Evolutionary conservation across 257 asterid genomes (phyloP).

Genomic region (Forsythia suspensa): DNA sequence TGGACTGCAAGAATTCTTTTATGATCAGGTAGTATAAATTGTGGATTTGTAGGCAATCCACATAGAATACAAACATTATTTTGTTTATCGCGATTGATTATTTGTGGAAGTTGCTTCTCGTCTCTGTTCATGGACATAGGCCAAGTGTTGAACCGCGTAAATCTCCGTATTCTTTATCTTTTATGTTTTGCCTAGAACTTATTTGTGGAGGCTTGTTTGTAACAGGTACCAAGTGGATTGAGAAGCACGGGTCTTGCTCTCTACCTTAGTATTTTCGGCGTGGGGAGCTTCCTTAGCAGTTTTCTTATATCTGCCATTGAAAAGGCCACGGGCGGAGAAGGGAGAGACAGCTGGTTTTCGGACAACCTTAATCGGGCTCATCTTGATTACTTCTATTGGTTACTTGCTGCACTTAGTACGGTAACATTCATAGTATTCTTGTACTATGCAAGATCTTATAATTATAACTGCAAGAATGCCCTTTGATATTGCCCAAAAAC

Average conservation of each 20-base stretch:
- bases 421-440: conserved; percentile 32
- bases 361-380: conserved; percentile 53
- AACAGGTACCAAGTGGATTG: conserved; percentile 51
- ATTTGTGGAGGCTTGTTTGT: background rate
- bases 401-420: conserved; percentile 46
- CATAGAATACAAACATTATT: too few species aligned
- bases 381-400: conserved; percentile 61
- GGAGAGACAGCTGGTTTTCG: conserved; percentile 46
- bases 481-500: background rate
- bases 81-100: too few species aligned
- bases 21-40: conserved; percentile 38
- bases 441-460: conserved; percentile 28
- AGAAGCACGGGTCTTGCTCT: conserved; percentile 59
- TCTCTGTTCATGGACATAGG: too few species aligned
- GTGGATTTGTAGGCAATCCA: background rate
- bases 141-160: background rate
- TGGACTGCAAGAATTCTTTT: conserved; percentile 74
- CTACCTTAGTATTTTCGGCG: conserved; percentile 55
- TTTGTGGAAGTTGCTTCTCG: too few species aligned
- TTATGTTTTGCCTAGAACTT: too few species aligned
- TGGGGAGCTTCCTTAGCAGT: conserved; percentile 64
- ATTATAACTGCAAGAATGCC: background rate
- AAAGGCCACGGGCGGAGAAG: conserved; percentile 28
- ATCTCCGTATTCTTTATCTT: background rate
- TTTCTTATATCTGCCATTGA: conserved; percentile 51